Base-by-base conservation (phyloP, 306 rosid species). In the Vachellia pachyceras region DNA sequence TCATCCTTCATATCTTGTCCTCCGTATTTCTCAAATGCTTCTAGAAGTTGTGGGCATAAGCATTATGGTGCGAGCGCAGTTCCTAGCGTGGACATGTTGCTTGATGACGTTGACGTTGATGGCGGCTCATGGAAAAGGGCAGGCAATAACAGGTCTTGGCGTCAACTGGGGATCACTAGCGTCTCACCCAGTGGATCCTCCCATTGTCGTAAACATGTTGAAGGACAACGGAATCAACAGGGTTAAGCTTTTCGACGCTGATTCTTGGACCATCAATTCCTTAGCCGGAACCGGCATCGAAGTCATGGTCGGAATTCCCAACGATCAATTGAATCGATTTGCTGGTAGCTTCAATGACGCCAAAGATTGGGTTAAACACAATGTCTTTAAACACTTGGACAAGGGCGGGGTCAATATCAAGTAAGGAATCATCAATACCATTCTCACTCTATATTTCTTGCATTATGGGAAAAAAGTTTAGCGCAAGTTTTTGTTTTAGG, bases 251-350 rank as follows among this genome's bases (percentile, higher is more conserved):
- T 95, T 95, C 33, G 97, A 91, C 5, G 79, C 97, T 1, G 97
- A 95, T 77, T 64, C 88, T 18, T 79, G 86, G 88, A 78, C 83
- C 0, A 79, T 95, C 3, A 23, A 83, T 44, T 84, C 95, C 72
- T 54, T 54, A 1, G 69, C 87, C 7, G 98, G 95, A 12, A 72
- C 92, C 0, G 81, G 78, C 6, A 90, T 92, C 20, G 92, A 95
- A 68, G 87, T 93, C 71, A 88, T 91, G 90, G 83, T 95, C 44
- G 98, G 91, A 33, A 89, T 95, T 58, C 95, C 98, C 20, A 92
- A 95, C 35, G 90, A 88, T 40, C 89, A 78, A 65, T 82, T 92
- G 61, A 35, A 40, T 3, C 45, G 41, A 36, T 40, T 92, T 1
- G 79, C 98, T 6, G 8, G 49, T 0, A 72, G 82, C 68, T 75